Evolutionary conservation across 2,329 filamentous ascomycete species (phyloP), one percentile per base, ranked within the genome.

Genomic region (Zymoseptoria brevis): DNA sequence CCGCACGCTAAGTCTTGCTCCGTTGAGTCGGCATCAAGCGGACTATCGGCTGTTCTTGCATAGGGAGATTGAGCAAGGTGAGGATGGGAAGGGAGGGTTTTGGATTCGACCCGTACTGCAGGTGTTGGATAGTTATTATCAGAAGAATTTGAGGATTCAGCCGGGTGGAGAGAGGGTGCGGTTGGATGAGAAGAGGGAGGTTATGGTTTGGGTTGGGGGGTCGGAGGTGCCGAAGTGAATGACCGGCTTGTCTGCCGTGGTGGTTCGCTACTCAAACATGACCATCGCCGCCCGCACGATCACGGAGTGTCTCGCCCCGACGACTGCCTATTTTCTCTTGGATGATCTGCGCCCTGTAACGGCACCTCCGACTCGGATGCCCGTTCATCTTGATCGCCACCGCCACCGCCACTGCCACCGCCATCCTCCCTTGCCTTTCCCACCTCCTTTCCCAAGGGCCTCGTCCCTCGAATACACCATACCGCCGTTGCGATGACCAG

Each of bases 51-150:
- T 99, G 19, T 73, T 96, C 60, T 86, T 92, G 7, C 80, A 87
- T 41, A 60, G 63, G n/a, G 62, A 60, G 16, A n/a, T 57, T 19
- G 58, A 60, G 13, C 51, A 19, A 2, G 13, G 45, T 21, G 8
- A 49, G 21, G 62, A 56, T 8, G 58, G 45, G 6, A 61, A 65
- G 8, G 62, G 58, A 35, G 87, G 86, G 0, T 68, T 79, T 29
- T 96, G 88, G 84, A 83, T 93, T 59, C 80, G 79, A 55, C 90
- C 91, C 1, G 83, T 83, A 48, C 75, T 96, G 62, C 84, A 87
- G 62, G 90, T 96, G 48, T 82, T 89, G 62, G 93, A 96, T 77
- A 87, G 88, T 67, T 96, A 96, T 69, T 97, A 96, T 74, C 91
- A 96, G 72, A 96, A 96, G 79, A 86, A 88, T 50, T 74, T 97